phyloP scores from a whole-genome alignment of 2,329 filamentous ascomycete species.

The Geosmithia putterillii region DNA sequence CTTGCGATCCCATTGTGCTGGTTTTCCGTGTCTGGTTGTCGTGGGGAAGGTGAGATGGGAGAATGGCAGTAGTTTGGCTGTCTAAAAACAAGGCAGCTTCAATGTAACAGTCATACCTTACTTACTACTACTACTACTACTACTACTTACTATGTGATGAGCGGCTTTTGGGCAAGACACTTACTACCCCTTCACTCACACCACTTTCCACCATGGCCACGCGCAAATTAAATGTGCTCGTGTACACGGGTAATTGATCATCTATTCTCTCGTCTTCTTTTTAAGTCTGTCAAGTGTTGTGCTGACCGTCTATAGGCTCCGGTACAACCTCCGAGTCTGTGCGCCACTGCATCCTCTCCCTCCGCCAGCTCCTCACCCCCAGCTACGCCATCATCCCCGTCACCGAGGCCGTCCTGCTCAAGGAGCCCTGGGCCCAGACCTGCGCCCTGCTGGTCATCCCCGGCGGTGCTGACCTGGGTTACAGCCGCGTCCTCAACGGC shows the following conservation, averaged over 20 bases:
- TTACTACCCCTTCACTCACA: background rate
- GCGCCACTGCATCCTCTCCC: conserved; percentile 74
- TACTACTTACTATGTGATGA: too few species aligned
- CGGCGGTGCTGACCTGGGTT: conserved; percentile 86
- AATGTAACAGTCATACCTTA: too few species aligned
- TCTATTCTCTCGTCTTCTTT: conserved; percentile 4
- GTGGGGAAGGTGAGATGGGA: too few species aligned
- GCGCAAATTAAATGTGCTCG: conserved; percentile 76
- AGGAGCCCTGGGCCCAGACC: conserved; percentile 80
- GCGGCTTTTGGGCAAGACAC: background rate
- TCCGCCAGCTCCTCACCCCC: conserved; percentile 74
- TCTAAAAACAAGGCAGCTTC: too few species aligned
- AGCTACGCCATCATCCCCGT: conserved; percentile 90
- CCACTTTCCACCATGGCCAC: conserved; percentile 37
- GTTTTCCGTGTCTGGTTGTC: background rate
- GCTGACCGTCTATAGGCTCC: conserved; percentile 60
- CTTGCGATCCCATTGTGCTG: conserved; percentile 5
- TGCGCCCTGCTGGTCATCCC: conserved; percentile 88
- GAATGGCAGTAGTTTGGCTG: too few species aligned
- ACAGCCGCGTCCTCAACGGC: conserved; percentile 80
- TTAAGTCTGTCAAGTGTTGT: too few species aligned
- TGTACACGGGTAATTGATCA: conserved; percentile 82
- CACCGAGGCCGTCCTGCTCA: conserved; percentile 63
- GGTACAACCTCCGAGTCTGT: conserved; percentile 84
- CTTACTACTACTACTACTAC: too few species aligned